These are phyloP conservation scores for Gamsiella multidivaricata DNA, from an alignment of 192 early-diverging fungal species.

Conservation along the genomic window DNA sequence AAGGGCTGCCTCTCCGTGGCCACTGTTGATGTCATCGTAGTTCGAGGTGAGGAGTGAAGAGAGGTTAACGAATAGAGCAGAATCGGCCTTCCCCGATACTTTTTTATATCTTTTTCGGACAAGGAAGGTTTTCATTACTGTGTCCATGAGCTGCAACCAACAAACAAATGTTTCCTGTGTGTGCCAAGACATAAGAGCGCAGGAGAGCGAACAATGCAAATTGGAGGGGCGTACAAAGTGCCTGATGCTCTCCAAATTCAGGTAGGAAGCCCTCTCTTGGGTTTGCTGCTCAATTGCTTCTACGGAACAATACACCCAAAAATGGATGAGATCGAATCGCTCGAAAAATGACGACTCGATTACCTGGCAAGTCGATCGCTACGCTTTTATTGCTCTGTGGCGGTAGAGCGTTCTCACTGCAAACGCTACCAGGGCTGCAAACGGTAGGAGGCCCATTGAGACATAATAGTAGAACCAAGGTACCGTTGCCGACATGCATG, in stretches of 20 bases:
- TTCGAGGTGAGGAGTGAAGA: background rate
- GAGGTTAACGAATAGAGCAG: background rate
- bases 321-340: background rate
- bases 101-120: too few species aligned
- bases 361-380: too few species aligned
- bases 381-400: background rate
- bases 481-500: background rate
- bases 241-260: background rate
- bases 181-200: too few species aligned
- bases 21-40: background rate
- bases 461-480: constrained; percentile 8
- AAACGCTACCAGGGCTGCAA: background rate
- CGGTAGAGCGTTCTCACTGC: background rate
- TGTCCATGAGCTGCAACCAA: too few species aligned
- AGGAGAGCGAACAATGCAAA: too few species aligned
- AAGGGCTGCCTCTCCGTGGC: constrained; percentile 17
- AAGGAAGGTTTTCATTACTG: too few species aligned
- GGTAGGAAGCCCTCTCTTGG: background rate
- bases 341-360: background rate
- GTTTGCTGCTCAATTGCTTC: background rate
- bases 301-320: background rate
- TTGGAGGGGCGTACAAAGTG: too few species aligned
- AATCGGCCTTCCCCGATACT: too few species aligned
- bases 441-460: background rate
- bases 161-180: background rate